Base-by-base conservation (phyloP, 2,329 filamentous ascomycete genomes). In the Cladobotryum mycophilum region DNA sequence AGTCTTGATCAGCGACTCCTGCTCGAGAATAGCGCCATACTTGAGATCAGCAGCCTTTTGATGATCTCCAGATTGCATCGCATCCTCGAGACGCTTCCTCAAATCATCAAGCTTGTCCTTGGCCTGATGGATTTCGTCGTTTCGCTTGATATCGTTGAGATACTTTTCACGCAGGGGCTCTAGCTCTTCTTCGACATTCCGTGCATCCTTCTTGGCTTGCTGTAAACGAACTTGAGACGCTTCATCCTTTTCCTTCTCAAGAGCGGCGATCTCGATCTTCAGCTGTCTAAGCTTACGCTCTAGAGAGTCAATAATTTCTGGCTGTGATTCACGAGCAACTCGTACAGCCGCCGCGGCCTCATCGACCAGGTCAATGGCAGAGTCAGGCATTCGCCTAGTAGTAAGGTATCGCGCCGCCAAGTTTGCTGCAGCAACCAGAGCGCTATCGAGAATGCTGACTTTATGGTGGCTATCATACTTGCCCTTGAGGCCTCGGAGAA, bases 401-500 rank as follows among this genome's bases (percentile, higher is more conserved):
- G 93, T 99, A 48, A 99, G 84, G 62, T 99, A 99, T 51, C 93
- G 86, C 44, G 92, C 88, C 13, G 93, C 93, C 47, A 99, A 81
- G 50, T 84, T 95, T n/a, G 93, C 89, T 5, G 93, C 82, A 45
- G 91, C 81, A 14, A 99, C 92, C 55, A 99, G 88, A 56, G 93
- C 93, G 62, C 85, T 89, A 64, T 99, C 93, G 41, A 92, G 84
- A 58, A 99, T 99, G 58, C 85, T 97, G 62, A 99, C 93, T 77
- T 92, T 91, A 68, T 99, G 93, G 70, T 99, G 93, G 45, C 95
- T 89, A 72, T 99, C 93, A 71, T 97, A 99, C 67, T 90, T 89
- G 68, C 97, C 92, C 76, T 97, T 99, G 56, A 99, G 75, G 65
- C 93, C 93, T 77, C 93, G 89, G n/a, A 99, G 84, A 63, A 99